Percentiles rank a stretch among this genome's conserved stretches.
These are phyloP conservation scores for Ambrosiella xylebori DNA, from an alignment of 2,329 filamentous ascomycete species.

Conservation along the genomic window DNA sequence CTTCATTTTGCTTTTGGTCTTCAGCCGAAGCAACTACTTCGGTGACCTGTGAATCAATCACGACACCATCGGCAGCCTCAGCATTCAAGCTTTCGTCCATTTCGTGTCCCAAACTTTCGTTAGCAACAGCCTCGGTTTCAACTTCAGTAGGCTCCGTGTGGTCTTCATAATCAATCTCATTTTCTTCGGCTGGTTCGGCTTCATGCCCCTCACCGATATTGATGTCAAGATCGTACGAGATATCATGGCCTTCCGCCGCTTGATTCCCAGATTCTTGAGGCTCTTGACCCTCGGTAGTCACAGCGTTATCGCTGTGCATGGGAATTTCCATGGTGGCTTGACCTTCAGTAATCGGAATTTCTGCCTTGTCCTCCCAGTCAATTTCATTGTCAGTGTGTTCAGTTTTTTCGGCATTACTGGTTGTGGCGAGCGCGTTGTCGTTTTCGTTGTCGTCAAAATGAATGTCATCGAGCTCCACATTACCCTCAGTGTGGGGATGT, in stretches of 20 bases:
- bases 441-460: constrained; percentile 21
- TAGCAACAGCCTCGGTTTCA: background rate
- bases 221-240: constrained; percentile 10
- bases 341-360: background rate
- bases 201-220: background rate
- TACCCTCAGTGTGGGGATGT: constrained; percentile 16
- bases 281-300: background rate
- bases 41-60: constrained; percentile 19
- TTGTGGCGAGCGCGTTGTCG: constrained; percentile 1
- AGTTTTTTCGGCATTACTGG: background rate
- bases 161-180: constrained; percentile 14
- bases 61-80: constrained; percentile 13
- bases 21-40: constrained; percentile 16
- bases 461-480: constrained; percentile 22
- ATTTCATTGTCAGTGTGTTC: constrained; percentile 9
- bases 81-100: constrained; percentile 15
- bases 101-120: constrained; percentile 11
- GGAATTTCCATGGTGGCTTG: background rate
- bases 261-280: background rate
- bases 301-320: background rate
- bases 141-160: background rate
- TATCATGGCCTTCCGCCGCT: background rate
- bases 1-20: background rate
- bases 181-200: constrained; percentile 6
- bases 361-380: constrained; percentile 11